A percentile compares a stretch with the other conserved stretches of the same genome.
Evolutionary conservation across 106 monocot species (phyloP).

Genomic region (Gastrodia elata): DNA sequence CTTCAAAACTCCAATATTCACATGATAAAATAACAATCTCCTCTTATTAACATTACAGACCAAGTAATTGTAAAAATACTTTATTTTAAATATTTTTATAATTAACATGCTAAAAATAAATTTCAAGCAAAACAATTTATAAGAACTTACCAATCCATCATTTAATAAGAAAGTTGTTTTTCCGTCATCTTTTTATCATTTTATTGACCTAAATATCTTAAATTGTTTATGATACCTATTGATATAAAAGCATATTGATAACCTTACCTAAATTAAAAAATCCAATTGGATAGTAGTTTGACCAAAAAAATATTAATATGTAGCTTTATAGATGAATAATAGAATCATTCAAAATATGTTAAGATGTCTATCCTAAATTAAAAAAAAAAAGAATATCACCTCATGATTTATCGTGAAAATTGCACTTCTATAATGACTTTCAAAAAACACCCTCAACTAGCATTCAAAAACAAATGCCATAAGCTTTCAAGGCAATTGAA

Average conservation of each 20-base stretch:
- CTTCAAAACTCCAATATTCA: too few species aligned
- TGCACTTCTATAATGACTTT: neutral
- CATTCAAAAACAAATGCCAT: neutral
- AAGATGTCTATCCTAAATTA: neutral
- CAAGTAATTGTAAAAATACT: too few species aligned
- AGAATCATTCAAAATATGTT: neutral
- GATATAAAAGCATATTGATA: neutral
- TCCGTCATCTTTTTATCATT: neutral
- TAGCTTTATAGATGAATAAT: neutral
- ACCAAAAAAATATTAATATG: neutral
- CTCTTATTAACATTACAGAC: too few species aligned
- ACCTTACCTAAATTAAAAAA: neutral
- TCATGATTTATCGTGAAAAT: neutral
- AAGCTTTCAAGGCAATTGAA: neutral
- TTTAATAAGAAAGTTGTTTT: neutral
- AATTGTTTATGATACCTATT: neutral
- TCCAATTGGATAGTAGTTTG: neutral
- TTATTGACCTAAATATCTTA: neutral
- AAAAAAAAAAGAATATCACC: neutral
- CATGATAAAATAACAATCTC: too few species aligned
- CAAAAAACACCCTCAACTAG: neutral
- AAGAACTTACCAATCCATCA: too few species aligned
- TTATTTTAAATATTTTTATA: too few species aligned
- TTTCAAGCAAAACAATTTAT: too few species aligned
- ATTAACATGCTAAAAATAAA: too few species aligned